Percentiles rank a stretch among this genome's conserved stretches.
These are phyloP conservation scores for Theobroma cacao DNA, from an alignment of 345 rosid genomes.

Conservation along the genomic window DNA sequence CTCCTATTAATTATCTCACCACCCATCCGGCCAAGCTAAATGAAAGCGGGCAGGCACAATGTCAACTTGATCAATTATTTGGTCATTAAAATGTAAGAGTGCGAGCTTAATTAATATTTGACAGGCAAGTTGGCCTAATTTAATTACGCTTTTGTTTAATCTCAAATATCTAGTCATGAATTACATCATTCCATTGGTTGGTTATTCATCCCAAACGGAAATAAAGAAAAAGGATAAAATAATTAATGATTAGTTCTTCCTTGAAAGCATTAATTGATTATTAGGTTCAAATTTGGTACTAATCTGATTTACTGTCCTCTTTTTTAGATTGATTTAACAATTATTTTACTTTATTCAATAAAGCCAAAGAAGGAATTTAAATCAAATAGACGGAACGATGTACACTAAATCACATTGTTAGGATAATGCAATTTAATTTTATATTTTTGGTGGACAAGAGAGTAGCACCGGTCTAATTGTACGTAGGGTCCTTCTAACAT, in stretches of 20 bases:
- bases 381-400: background rate
- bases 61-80: background rate
- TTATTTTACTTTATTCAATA: background rate
- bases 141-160: background rate
- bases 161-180: background rate
- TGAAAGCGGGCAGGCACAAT: background rate
- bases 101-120: conserved; percentile 1
- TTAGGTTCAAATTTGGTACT: background rate
- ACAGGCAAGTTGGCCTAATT: background rate
- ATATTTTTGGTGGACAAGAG: background rate
- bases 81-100: background rate
- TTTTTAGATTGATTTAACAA: background rate
- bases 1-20: too few relatives aligned
- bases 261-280: background rate
- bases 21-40: background rate
- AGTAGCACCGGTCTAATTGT: background rate
- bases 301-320: background rate
- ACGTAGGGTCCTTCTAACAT: background rate
- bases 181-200: background rate
- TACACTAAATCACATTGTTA: background rate
- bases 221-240: too few relatives aligned
- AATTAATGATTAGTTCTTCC: background rate
- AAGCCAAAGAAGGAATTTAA: background rate
- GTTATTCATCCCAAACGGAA: background rate
- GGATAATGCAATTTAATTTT: background rate